Evolutionary conservation across 2,329 filamentous ascomycete genomes (phyloP).

Genomic region (Coniochaeta sp.): DNA sequence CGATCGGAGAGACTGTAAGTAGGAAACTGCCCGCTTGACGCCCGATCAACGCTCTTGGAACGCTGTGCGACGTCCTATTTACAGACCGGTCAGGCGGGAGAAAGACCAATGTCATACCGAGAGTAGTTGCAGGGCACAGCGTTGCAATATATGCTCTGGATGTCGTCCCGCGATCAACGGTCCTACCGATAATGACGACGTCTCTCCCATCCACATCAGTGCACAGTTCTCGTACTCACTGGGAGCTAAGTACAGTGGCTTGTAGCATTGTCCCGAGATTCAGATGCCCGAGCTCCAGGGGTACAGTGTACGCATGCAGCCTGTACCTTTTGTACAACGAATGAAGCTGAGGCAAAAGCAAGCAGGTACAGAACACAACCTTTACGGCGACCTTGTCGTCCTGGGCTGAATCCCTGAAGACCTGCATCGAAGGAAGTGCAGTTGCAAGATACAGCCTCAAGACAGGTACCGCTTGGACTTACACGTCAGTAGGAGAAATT

Average conservation of each 20-base stretch:
- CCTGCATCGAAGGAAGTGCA: background rate
- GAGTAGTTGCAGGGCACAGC: background rate
- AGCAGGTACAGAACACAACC: background rate
- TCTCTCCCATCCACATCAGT: background rate
- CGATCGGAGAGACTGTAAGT: background rate
- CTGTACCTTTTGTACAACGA: background rate
- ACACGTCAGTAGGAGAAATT: background rate
- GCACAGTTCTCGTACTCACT: background rate
- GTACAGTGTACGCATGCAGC: background rate
- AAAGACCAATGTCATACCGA: background rate
- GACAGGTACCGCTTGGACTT: background rate
- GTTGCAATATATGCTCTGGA: background rate
- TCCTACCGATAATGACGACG: background rate
- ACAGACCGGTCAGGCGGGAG: background rate
- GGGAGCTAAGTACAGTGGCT: too few relatives aligned
- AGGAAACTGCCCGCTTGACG: too few relatives aligned
- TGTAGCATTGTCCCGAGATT: background rate
- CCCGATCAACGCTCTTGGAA: background rate
- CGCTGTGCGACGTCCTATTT: background rate
- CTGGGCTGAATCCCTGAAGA: background rate
- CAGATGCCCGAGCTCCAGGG: background rate
- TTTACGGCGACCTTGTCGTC: background rate
- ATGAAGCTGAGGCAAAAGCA: background rate
- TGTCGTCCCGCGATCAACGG: background rate
- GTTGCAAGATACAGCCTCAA: background rate